Evolutionary conservation across 1,284 basidiomycete genomes (phyloP).

Genomic region (Coriolopsis trogii): DNA sequence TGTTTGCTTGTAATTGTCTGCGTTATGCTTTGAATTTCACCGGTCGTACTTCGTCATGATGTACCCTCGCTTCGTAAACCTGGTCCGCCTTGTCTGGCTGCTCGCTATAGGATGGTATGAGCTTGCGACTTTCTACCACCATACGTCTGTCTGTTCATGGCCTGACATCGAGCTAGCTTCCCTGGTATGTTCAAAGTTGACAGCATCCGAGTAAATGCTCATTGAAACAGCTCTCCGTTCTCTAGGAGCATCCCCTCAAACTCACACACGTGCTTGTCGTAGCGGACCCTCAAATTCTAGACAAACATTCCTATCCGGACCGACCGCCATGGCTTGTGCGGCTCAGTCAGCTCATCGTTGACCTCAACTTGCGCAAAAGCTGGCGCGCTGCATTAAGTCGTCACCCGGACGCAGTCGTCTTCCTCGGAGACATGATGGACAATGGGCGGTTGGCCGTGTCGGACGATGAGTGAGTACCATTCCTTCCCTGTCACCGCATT

Average conservation of each 20-base stretch:
- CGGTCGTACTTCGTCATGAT: too few relatives aligned
- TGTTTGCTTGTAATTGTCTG: too few relatives aligned
- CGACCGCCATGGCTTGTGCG: constrained; percentile 49
- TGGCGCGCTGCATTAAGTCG: constrained; percentile 73
- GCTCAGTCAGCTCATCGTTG: constrained; percentile 60
- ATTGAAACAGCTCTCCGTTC: constrained; percentile 4
- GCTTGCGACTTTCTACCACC: constrained; percentile 58
- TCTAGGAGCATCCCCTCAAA: constrained; percentile 6
- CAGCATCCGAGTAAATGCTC: constrained; percentile 1
- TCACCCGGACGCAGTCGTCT: constrained; percentile 73
- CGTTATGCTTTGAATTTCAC: too few relatives aligned
- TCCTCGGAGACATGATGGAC: constrained; percentile 91
- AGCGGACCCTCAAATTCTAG: constrained; percentile 83
- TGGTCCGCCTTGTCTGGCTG: constrained; percentile 57
- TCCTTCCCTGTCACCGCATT: neutral
- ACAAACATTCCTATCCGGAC: constrained; percentile 63
- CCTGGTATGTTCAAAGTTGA: constrained; percentile 14
- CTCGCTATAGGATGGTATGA: constrained; percentile 72
- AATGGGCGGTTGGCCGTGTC: constrained; percentile 68
- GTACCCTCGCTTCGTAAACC: constrained; percentile 23
- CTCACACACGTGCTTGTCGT: constrained; percentile 76
- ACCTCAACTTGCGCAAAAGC: constrained; percentile 81
- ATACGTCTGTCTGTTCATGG: constrained; percentile 59
- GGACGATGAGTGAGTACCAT: constrained; percentile 65
- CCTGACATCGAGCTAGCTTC: constrained; percentile 44